phyloP scores from a whole-genome alignment of 1,139 yeast genomes.

The Yamadazyma triangularis region DNA sequence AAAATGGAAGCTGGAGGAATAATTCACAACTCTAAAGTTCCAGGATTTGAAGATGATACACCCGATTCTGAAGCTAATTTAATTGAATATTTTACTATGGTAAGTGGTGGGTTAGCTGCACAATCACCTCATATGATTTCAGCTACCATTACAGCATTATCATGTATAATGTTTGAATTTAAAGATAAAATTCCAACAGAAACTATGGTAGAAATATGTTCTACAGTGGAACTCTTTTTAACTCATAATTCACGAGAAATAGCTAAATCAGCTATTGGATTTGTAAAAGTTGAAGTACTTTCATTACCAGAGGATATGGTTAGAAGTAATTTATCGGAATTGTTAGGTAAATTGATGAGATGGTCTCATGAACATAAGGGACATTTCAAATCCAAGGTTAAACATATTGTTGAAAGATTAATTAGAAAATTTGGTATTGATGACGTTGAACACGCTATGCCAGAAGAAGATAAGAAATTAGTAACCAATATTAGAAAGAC shows the following conservation, averaged over 20 bases:
- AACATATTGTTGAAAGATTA: constrained; percentile 87
- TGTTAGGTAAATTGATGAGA: constrained; percentile 69
- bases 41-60: constrained; percentile 61
- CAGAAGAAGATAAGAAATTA: constrained; percentile 80
- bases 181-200: constrained; percentile 55
- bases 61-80: constrained; percentile 68
- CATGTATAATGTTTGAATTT: constrained; percentile 85
- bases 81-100: constrained; percentile 85
- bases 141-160: constrained; percentile 88
- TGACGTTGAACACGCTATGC: constrained; percentile 71
- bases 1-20: constrained; percentile 71
- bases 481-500: constrained; percentile 81
- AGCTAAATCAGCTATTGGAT: constrained; percentile 91
- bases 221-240: constrained; percentile 86
- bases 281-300: constrained; percentile 85
- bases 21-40: constrained; percentile 60
- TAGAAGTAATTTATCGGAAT: constrained; percentile 57
- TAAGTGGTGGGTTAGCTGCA: constrained; percentile 95
- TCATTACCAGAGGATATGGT: constrained; percentile 80
- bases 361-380: constrained; percentile 98
- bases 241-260: constrained; percentile 91
- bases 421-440: constrained; percentile 88
- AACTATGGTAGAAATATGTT: constrained; percentile 65
- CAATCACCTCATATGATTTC: constrained; percentile 93
- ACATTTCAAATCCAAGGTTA: constrained; percentile 87